Conservation (phyloP, 306 rosid species). For the Acacia acuminata region DNA sequence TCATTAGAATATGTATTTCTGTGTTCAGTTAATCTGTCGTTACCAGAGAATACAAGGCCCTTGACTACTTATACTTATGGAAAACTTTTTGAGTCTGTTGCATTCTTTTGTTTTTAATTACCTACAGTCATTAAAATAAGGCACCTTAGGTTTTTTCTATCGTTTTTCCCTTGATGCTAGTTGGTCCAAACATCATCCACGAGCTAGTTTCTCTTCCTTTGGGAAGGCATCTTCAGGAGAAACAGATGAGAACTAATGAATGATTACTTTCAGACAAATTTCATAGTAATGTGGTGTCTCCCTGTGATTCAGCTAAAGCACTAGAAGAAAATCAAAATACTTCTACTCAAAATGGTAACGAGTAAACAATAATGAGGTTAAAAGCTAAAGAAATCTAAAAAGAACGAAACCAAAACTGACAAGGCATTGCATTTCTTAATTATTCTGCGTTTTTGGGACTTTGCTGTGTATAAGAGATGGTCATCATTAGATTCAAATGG, state of each 20-base stretch:
- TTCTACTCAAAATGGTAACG: slow-evolving; percentile 21
- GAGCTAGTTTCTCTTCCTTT: not conserved
- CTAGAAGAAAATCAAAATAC: slow-evolving; percentile 8
- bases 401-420: not conserved
- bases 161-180: not conserved
- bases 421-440: not conserved
- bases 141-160: not conserved
- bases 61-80: not conserved
- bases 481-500: not conserved
- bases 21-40: not conserved
- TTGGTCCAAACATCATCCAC: not conserved
- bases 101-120: not conserved
- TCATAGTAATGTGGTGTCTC: slow-evolving; percentile 4
- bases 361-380: slow-evolving; percentile 11
- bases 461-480: not conserved
- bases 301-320: slow-evolving; percentile 6
- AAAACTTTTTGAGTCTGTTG: not conserved
- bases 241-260: not conserved
- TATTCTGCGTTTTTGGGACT: not conserved
- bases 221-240: not conserved
- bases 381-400: slow-evolving; percentile 19
- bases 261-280: not conserved
- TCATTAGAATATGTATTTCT: not conserved
- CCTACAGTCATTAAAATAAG: not conserved
- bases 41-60: not conserved